phyloP scores from a whole-genome alignment of 352 stramenopile species.

The Phytophthora tubulina region DNA sequence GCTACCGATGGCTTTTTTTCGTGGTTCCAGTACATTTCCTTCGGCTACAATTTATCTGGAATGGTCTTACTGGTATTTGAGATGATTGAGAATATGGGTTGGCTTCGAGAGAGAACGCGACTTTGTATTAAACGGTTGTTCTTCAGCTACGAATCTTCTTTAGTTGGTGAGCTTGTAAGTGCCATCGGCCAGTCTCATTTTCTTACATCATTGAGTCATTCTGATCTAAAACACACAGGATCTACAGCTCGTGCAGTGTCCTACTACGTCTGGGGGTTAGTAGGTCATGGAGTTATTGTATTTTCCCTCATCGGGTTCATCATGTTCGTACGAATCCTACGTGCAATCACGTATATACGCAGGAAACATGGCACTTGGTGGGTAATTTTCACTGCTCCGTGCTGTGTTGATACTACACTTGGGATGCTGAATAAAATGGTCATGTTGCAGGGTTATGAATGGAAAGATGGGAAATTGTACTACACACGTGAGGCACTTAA shows the following conservation, averaged over 20 bases:
- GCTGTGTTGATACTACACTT: conserved; percentile 30
- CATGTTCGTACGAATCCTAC: conserved; percentile 15
- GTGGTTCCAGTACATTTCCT: conserved; percentile 37
- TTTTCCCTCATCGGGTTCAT: conserved; percentile 29
- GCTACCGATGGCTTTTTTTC: conserved; percentile 30
- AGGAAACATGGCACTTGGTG: conserved; percentile 21
- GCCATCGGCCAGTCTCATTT: conserved; percentile 16
- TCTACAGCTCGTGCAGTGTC: conserved; percentile 21
- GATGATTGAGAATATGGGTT: conserved; percentile 27
- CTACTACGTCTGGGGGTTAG: conserved; percentile 37
- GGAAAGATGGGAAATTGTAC: conserved; percentile 19
- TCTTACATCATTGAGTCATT: conserved; percentile 15
- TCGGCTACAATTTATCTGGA: conserved; percentile 43
- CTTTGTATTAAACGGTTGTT: conserved; percentile 31
- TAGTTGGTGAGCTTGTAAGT: conserved; percentile 36
- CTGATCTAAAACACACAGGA: conserved; percentile 11
- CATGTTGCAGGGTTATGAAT: conserved; percentile 32
- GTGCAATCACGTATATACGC: conserved; percentile 13
- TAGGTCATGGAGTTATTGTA: conserved; percentile 29
- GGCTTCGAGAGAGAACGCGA: conserved; percentile 5
- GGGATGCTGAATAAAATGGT: conserved; percentile 30
- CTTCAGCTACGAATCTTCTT: conserved; percentile 38
- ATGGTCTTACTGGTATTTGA: conserved; percentile 23
- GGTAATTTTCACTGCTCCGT: conserved; percentile 22
- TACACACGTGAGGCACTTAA: conserved; percentile 28